Percentiles rank a stretch among this genome's conserved stretches.
phyloP scores from a whole-genome alignment of 768 basidiomycete genomes.

The Podaxis mareebaensis region DNA sequence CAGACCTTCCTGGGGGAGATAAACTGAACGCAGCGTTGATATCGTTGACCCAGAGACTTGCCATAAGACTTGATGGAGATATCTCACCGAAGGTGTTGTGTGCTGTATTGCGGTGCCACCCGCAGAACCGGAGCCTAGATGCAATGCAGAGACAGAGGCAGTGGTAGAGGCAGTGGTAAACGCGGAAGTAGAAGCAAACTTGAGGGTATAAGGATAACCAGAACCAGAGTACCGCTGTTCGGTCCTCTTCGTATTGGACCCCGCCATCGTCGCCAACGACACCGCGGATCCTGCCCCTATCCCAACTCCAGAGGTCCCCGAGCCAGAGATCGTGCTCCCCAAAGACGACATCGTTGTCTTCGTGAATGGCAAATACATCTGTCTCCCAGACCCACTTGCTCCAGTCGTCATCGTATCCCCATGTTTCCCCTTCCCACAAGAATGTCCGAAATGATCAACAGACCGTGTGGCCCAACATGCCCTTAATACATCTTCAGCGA shows the following conservation, averaged over 20 bases:
- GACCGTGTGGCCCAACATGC: slow-evolving; percentile 57
- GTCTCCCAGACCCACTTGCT: slow-evolving; percentile 19
- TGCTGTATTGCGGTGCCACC: background rate
- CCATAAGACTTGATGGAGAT: slow-evolving; percentile 47
- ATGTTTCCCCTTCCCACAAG: slow-evolving; percentile 14
- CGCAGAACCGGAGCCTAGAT: slow-evolving; percentile 38
- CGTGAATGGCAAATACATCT: background rate
- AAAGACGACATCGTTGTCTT: slow-evolving; percentile 10
- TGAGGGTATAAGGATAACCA: background rate
- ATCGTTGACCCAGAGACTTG: slow-evolving; percentile 39
- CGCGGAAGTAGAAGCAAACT: background rate
- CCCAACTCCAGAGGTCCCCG: background rate
- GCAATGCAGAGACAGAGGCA: slow-evolving; percentile 34
- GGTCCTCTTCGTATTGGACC: background rate
- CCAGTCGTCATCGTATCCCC: slow-evolving; percentile 22
- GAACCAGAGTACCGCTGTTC: background rate
- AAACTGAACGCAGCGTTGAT: slow-evolving; percentile 25
- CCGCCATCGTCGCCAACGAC: background rate
- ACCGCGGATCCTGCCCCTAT: background rate
- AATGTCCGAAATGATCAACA: slow-evolving; percentile 30
- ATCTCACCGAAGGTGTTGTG: slow-evolving; percentile 38
- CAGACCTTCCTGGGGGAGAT: slow-evolving; percentile 57
- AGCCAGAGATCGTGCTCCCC: background rate
- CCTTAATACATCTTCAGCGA: slow-evolving; percentile 56
- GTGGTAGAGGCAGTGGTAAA: slow-evolving; percentile 18